A percentile compares a stretch with the other conserved stretches of the same genome.
Conservation (phyloP, 495 filamentous ascomycete genomes). For the Cercophora samala region DNA sequence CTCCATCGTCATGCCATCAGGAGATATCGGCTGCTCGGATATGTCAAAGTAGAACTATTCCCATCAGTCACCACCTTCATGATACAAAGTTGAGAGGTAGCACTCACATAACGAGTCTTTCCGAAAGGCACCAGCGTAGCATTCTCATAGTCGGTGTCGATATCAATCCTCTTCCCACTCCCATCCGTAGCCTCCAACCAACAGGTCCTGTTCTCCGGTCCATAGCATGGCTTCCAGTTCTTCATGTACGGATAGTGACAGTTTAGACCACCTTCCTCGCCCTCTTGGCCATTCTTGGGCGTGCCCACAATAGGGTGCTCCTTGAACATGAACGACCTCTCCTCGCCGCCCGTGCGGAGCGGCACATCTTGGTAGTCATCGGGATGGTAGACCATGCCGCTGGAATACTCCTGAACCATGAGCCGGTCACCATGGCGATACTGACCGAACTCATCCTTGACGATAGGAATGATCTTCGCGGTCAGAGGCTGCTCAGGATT, state of each 20-base stretch:
- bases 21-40: conserved; percentile 18
- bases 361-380: conserved; percentile 3
- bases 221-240: conserved; percentile 12
- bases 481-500: neutral
- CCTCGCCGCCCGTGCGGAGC: conserved; percentile 3
- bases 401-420: conserved; percentile 9
- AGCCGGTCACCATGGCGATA: neutral
- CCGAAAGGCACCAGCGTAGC: conserved; percentile 5
- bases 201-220: conserved; percentile 12
- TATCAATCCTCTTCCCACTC: conserved; percentile 8
- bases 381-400: conserved; percentile 7
- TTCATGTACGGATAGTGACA: conserved; percentile 15
- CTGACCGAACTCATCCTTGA: neutral
- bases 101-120: neutral
- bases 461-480: neutral
- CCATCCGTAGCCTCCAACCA: conserved; percentile 14
- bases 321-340: conserved; percentile 2
- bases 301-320: conserved; percentile 8
- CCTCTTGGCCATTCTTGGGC: conserved; percentile 18
- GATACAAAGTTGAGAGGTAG: neutral
- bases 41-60: conserved; percentile 17
- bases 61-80: neutral
- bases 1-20: conserved; percentile 20
- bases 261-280: neutral
- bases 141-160: conserved; percentile 20